Conservation (phyloP, 495 filamentous ascomycete genomes). For the Tuber calosporum region DNA sequence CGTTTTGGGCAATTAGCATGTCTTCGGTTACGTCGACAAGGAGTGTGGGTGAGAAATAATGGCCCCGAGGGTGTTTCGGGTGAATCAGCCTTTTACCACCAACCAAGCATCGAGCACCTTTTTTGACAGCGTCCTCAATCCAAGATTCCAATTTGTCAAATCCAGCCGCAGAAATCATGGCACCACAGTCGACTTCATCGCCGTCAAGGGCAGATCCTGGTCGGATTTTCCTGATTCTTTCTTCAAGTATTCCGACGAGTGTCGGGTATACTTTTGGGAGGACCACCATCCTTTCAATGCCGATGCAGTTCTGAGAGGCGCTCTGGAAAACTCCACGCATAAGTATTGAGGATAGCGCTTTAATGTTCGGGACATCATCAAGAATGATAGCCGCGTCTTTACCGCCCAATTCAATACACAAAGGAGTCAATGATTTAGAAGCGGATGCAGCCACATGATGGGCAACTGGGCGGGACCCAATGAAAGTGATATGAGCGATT, state of each 20-base stretch:
- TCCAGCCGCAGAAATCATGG: constrained; percentile 69
- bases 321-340: constrained; percentile 92
- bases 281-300: constrained; percentile 86
- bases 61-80: constrained; percentile 62
- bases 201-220: constrained; percentile 60
- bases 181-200: constrained; percentile 69
- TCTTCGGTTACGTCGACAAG: constrained; percentile 70
- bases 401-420: constrained; percentile 83
- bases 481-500: constrained; percentile 93
- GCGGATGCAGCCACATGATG: constrained; percentile 81
- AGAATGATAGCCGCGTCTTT: constrained; percentile 94
- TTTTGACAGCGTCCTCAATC: constrained; percentile 64
- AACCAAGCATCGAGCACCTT: constrained; percentile 71
- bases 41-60: constrained; percentile 87
- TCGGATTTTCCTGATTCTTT: constrained; percentile 63
- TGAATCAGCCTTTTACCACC: constrained; percentile 70
- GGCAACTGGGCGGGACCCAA: constrained; percentile 79
- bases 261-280: constrained; percentile 63
- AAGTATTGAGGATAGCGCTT: constrained; percentile 67
- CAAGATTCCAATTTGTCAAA: constrained; percentile 65
- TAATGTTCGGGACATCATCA: constrained; percentile 59
- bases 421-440: constrained; percentile 72
- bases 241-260: constrained; percentile 62
- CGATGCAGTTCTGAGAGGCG: constrained; percentile 97
- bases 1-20: constrained; percentile 81